Evolutionary conservation across 495 filamentous ascomycete species (phyloP).

Genomic region (Lophiostoma macrostomum): DNA sequence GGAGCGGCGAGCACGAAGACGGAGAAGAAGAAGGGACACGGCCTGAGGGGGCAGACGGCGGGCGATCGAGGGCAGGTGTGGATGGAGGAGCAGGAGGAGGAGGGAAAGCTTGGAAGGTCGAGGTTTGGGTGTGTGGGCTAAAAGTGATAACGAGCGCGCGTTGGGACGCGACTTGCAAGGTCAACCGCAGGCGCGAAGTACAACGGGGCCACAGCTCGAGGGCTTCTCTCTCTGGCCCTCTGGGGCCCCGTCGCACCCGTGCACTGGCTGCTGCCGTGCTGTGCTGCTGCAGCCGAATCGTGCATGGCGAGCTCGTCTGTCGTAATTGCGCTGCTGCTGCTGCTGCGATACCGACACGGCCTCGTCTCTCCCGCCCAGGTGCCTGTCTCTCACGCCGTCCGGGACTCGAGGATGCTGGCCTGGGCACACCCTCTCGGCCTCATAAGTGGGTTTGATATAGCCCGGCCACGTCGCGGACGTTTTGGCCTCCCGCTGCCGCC

Average conservation of each 20-base stretch:
- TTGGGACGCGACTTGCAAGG: background rate
- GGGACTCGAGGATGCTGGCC: too few relatives aligned
- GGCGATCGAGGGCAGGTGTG: background rate
- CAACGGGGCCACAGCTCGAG: background rate
- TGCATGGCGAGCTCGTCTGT: too few relatives aligned
- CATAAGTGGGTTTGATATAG: slow-evolving; percentile 18
- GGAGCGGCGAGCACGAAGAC: too few relatives aligned
- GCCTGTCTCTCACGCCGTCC: too few relatives aligned
- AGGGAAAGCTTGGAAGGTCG: background rate
- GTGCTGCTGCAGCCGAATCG: too few relatives aligned
- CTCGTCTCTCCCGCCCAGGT: too few relatives aligned
- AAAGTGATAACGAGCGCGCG: slow-evolving; percentile 1
- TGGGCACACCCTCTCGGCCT: background rate
- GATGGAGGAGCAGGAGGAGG: background rate
- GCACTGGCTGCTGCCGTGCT: background rate
- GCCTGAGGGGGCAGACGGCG: too few relatives aligned
- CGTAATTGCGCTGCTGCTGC: too few relatives aligned
- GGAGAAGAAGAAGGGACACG: too few relatives aligned
- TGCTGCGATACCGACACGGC: too few relatives aligned
- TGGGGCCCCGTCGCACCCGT: background rate
- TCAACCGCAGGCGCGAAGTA: background rate
- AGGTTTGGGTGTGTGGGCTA: background rate
- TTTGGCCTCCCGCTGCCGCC: slow-evolving; percentile 21
- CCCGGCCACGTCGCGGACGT: slow-evolving; percentile 20
- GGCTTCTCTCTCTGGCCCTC: background rate